These are phyloP conservation scores for Oxytropis ochrocephala DNA, from an alignment of 306 rosid species.

Conservation along the genomic window DNA sequence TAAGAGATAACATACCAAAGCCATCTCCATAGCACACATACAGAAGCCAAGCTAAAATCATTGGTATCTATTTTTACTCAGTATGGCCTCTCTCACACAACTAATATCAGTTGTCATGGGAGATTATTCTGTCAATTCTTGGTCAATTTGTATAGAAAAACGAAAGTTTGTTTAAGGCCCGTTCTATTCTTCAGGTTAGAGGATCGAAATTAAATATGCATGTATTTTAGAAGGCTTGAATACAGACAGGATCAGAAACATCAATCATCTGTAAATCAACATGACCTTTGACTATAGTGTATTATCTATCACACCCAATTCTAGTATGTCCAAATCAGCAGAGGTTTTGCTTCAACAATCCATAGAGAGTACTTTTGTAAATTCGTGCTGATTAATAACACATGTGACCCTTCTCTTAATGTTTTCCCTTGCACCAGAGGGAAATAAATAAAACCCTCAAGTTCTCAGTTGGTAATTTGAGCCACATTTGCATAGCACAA, in stretches of 20 bases:
- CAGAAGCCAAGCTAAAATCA: background rate
- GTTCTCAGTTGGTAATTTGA: background rate
- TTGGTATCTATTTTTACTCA: background rate
- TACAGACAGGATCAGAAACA: background rate
- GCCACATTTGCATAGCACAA: background rate
- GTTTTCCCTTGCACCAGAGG: background rate
- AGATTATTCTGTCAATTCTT: background rate
- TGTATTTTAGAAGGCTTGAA: background rate
- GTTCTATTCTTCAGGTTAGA: background rate
- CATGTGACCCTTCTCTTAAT: background rate
- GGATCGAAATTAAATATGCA: background rate
- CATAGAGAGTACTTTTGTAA: background rate
- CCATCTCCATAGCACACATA: background rate
- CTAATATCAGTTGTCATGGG: background rate
- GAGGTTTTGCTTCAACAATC: constrained; percentile 1
- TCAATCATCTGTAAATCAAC: background rate
- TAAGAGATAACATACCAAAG: background rate
- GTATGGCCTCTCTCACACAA: constrained; percentile 7
- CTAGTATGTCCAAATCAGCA: background rate
- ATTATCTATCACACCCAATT: background rate
- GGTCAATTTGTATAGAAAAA: background rate
- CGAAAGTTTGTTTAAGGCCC: background rate
- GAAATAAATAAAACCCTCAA: background rate
- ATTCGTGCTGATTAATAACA: background rate
- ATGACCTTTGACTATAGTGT: background rate